These are phyloP conservation scores for Metschnikowia corniflorae DNA, from an alignment of 805 yeast genomes.

Conservation along the genomic window DNA sequence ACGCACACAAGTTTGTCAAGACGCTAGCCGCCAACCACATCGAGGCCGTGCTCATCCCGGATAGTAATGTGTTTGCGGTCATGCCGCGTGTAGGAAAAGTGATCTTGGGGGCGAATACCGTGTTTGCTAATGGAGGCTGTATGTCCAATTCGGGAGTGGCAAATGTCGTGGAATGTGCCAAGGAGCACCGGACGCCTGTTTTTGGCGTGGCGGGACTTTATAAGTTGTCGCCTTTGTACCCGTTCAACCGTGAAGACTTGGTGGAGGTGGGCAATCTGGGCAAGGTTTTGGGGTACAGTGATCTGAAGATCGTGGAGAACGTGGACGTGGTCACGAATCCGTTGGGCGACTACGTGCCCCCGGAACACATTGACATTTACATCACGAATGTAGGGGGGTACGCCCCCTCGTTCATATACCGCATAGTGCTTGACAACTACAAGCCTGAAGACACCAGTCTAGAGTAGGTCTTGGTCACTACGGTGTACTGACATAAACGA, in stretches of 20 bases:
- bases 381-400: conserved; percentile 95
- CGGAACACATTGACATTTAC: conserved; percentile 90
- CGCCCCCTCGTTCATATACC: conserved; percentile 92
- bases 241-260: conserved; percentile 77
- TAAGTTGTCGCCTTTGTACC: conserved; percentile 89
- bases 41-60: conserved; percentile 89
- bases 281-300: conserved; percentile 76
- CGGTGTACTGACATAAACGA: neutral
- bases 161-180: conserved; percentile 92
- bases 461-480: conserved; percentile 6
- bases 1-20: conserved; percentile 76
- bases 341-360: conserved; percentile 83
- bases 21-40: conserved; percentile 80
- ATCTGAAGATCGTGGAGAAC: conserved; percentile 62
- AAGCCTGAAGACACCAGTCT: conserved; percentile 71
- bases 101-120: conserved; percentile 85
- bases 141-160: conserved; percentile 87
- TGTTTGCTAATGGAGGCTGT: conserved; percentile 95
- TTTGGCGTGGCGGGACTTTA: conserved; percentile 92
- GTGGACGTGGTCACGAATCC: conserved; percentile 82
- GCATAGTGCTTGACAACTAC: conserved; percentile 93
- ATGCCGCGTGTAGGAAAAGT: conserved; percentile 98
- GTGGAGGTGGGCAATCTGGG: conserved; percentile 93
- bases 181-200: conserved; percentile 93
- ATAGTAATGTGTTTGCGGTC: conserved; percentile 86